Percentiles rank a stretch among this genome's conserved stretches.
phyloP scores from a whole-genome alignment of 2,329 filamentous ascomycete species.

The Pestalotiopsis fici region DNA sequence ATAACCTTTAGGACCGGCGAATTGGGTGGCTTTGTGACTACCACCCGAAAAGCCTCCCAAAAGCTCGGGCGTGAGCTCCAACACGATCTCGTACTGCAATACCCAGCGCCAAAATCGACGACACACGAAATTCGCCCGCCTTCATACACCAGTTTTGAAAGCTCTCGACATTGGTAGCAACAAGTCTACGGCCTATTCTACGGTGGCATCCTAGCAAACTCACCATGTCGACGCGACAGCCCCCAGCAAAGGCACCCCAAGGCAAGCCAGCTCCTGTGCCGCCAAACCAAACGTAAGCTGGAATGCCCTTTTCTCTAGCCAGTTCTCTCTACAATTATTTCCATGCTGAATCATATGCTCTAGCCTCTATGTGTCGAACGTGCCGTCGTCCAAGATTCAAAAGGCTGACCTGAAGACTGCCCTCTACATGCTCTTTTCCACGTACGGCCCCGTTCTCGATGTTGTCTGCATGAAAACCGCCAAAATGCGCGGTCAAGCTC shows the following conservation, averaged over 20 bases:
- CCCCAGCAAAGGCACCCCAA: conserved; percentile 27
- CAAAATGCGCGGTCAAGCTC: conserved; percentile 95
- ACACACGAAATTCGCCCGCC: neutral
- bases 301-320: conserved; percentile 16
- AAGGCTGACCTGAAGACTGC: conserved; percentile 85
- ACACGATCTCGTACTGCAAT: neutral
- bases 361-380: conserved; percentile 86
- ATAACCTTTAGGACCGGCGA: neutral
- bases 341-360: neutral
- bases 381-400: conserved; percentile 82
- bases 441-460: conserved; percentile 89
- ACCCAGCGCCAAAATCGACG: neutral
- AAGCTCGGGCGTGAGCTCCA: neutral
- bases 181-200: neutral
- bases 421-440: conserved; percentile 91
- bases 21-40: neutral
- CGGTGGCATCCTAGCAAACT: neutral
- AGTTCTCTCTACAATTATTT: conserved; percentile 14
- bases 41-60: neutral
- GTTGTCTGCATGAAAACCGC: conserved; percentile 85
- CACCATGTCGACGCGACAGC: conserved; percentile 21
- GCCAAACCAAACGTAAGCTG: conserved; percentile 75
- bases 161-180: neutral
- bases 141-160: neutral
- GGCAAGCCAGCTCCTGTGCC: conserved; percentile 56